Base-by-base conservation (phyloP, 2,329 filamentous ascomycete genomes). In the Metarhizium humberi region DNA sequence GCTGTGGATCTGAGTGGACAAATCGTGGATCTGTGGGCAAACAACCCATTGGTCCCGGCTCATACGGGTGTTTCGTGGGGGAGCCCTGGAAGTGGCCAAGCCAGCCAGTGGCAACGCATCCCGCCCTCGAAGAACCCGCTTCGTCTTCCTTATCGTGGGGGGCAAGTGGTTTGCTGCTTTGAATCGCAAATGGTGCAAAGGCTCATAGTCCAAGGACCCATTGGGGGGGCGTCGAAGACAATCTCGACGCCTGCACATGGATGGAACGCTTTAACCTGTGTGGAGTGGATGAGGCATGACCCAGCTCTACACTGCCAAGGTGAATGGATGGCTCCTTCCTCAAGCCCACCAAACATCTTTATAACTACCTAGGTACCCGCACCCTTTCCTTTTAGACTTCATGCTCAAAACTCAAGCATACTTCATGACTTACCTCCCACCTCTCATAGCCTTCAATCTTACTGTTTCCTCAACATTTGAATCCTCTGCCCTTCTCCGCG, bases 21-120 rank as follows among this genome's bases (percentile, higher is more conserved):
- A 46, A 11, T 32, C 38, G 36, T 54, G 52, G 52, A 51, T 48
- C 48, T 51, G 48, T 46, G 48, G 48, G 48, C 53, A 51, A 46
- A 25, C 36, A 42, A 30, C 8, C 53, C 36, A 54, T 51, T 54
- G 53, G 53, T 36, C 48, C 47, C 32, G 29, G 25, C 18, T 30
- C 18, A 20, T 30, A 46, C 18, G 30, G 45, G 45, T 30, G 45
- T 30, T 55, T 45, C 53, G 53, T 55, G 53, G 53, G 53, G 53
- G 53, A 51, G 38, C 13, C 25, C 25, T 25, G 25, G 25, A 25
- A 25, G 25, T 25, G 25, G 25, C 25, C 25, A 25, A 25, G 25
- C 25, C 25, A 25, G 25, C 38, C 47, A 30, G 36, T 54, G 53
- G 32, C 53, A 18, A 48, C 20, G 14, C 53, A 50, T 45, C 20